A percentile compares a stretch with the other conserved stretches of the same genome.
These are phyloP conservation scores for Helicostylum pulchrum DNA, from an alignment of 192 early-diverging fungal genomes.

Conservation along the genomic window DNA sequence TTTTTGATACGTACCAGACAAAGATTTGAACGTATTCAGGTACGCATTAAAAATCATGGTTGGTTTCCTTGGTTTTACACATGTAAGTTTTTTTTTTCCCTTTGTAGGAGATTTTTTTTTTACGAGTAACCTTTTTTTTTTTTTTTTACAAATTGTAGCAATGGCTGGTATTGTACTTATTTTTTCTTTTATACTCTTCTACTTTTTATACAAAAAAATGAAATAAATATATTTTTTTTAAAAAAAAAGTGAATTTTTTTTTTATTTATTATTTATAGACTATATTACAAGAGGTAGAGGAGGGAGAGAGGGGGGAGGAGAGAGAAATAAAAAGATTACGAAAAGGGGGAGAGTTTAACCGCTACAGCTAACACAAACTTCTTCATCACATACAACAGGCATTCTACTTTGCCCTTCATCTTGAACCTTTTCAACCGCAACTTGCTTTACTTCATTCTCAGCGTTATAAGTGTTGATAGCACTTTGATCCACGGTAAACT, in stretches of 20 bases:
- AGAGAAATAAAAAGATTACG: background rate
- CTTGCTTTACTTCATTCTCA: background rate
- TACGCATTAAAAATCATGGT: background rate
- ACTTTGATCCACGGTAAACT: slow-evolving; percentile 35
- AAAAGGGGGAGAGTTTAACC: background rate
- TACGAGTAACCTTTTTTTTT: background rate
- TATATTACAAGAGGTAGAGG: background rate
- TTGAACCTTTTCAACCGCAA: background rate
- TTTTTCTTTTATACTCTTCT: background rate
- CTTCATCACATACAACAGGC: slow-evolving; percentile 11
- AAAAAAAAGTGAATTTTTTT: too few relatives aligned
- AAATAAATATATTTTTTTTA: background rate
- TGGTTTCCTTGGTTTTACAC: slow-evolving; percentile 5
- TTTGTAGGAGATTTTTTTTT: too few relatives aligned
- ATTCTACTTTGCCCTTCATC: slow-evolving; percentile 20
- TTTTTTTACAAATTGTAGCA: background rate
- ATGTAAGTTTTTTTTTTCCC: too few relatives aligned
- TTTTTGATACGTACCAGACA: background rate
- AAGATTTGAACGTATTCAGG: background rate
- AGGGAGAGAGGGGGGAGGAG: background rate
- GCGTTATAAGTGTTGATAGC: slow-evolving; percentile 4
- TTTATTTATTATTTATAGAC: background rate
- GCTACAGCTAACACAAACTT: slow-evolving; percentile 12
- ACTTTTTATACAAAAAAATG: background rate
- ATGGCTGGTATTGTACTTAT: background rate